Conservation (phyloP, 371 early-diverging fungal species). For the Saksenaea vasiformis region DNA sequence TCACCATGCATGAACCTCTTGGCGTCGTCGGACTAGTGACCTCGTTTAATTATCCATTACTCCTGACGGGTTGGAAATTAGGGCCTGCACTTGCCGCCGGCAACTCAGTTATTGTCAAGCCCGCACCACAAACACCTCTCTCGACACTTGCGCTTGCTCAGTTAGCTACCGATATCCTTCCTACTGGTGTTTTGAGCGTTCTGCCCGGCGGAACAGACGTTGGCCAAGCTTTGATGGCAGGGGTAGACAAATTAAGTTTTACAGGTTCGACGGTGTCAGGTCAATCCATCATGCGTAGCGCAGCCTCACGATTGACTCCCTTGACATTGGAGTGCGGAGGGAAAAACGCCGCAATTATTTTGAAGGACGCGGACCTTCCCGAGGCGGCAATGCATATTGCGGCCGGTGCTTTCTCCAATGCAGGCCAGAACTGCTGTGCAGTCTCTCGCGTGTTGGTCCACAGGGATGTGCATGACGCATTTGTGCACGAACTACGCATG, state of each 20-base stretch:
- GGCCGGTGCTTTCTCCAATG: constrained; percentile 73
- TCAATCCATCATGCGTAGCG: constrained; percentile 67
- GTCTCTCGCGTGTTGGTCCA: constrained; percentile 80
- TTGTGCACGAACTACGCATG: constrained; percentile 57
- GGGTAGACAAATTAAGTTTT: constrained; percentile 39
- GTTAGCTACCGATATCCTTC: constrained; percentile 29
- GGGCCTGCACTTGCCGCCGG: constrained; percentile 79
- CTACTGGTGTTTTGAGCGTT: constrained; percentile 71
- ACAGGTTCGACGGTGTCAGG: constrained; percentile 78
- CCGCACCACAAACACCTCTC: constrained; percentile 51
- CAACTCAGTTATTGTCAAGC: constrained; percentile 40
- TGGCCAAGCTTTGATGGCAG: constrained; percentile 21
- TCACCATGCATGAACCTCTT: constrained; percentile 71
- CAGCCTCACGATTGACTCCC: constrained; percentile 65
- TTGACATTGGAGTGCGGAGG: constrained; percentile 89
- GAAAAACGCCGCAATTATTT: constrained; percentile 83
- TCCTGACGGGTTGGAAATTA: constrained; percentile 78
- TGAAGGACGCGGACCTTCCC: constrained; percentile 76
- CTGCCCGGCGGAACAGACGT: constrained; percentile 40
- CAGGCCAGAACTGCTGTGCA: constrained; percentile 90
- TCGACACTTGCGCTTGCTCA: constrained; percentile 40
- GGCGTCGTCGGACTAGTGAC: constrained; percentile 79
- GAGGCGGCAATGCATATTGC: constrained; percentile 65
- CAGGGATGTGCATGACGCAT: constrained; percentile 63
- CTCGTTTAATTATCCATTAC: constrained; percentile 82